Conservation (phyloP, 352 stramenopile species). For the Aphanomyces euteiches region DNA sequence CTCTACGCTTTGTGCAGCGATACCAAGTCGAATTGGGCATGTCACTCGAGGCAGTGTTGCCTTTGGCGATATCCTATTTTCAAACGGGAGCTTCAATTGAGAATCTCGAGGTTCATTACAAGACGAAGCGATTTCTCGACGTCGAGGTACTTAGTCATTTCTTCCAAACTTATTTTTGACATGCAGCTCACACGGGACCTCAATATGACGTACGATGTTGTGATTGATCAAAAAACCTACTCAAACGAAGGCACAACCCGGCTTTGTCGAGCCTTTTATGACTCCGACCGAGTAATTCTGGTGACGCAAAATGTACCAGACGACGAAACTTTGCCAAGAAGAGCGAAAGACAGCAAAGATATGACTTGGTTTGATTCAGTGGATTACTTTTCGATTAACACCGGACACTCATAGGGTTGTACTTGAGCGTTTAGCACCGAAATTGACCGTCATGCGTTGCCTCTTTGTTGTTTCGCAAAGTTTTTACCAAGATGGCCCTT, state of each 20-base stretch:
- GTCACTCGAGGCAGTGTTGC: not conserved
- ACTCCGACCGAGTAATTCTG: not conserved
- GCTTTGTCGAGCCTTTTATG: conserved; percentile 10
- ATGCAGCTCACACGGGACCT: not conserved
- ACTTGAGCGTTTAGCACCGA: not conserved
- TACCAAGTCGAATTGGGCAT: conserved; percentile 1
- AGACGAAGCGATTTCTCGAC: conserved; percentile 9
- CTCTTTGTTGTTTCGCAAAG: conserved; percentile 10
- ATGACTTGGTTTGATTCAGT: not conserved
- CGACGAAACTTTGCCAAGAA: not conserved
- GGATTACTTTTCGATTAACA: not conserved
- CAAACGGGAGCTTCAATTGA: not conserved
- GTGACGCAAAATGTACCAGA: conserved; percentile 6
- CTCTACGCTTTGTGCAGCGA: conserved; percentile 1
- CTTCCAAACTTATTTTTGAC: not conserved
- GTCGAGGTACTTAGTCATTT: not conserved
- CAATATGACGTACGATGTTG: conserved; percentile 15
- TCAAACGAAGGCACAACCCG: not conserved
- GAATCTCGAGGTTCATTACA: conserved; percentile 16
- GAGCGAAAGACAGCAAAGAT: not conserved
- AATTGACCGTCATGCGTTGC: not conserved
- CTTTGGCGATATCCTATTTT: conserved; percentile 1
- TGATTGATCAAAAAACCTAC: not conserved
- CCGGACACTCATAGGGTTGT: not conserved
- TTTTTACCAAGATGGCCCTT: not conserved